Conservation (phyloP, 495 filamentous ascomycete genomes). For the Immersiella caudata region DNA sequence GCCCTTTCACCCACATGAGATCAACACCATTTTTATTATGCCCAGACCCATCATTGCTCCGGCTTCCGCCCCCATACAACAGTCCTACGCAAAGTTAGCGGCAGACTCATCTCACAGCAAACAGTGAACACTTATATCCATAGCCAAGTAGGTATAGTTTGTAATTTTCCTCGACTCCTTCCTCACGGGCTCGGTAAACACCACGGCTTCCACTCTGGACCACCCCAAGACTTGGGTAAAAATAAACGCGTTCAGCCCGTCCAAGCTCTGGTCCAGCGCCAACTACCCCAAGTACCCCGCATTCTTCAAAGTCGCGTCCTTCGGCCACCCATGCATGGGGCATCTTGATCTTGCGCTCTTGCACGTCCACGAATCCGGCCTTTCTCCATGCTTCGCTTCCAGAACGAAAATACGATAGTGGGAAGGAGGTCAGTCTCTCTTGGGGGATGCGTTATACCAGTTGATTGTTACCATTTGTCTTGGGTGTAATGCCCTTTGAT, state of each 20-base stretch:
- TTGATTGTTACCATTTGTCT: no score
- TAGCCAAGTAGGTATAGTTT: conserved; percentile 6
- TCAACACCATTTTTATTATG: not conserved
- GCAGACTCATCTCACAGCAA: not conserved
- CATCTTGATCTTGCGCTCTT: conserved; percentile 48
- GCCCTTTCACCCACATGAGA: no score
- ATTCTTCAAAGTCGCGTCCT: conserved; percentile 33
- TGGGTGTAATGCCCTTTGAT: no score
- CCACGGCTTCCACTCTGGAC: not conserved
- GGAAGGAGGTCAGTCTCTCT: no score
- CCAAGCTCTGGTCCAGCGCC: conserved; percentile 12
- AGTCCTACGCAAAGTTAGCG: not conserved
- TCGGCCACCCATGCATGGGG: conserved; percentile 59
- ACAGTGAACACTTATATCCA: not conserved
- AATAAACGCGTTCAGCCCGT: conserved; percentile 9
- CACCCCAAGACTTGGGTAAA: conserved; percentile 11
- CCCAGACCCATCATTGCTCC: not conserved
- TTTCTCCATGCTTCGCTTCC: conserved; percentile 49
- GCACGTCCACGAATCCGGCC: conserved; percentile 57
- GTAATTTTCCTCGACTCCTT: conserved; percentile 12
- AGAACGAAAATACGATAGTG: no score
- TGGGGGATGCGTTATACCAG: no score
- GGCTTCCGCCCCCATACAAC: conserved; percentile 4
- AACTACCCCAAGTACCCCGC: conserved; percentile 7
- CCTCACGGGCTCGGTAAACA: not conserved